Percentiles rank a stretch among this genome's conserved stretches.
Evolutionary conservation across 495 filamentous ascomycete genomes (phyloP).

Genomic region (Hypoxylon subgilvum): DNA sequence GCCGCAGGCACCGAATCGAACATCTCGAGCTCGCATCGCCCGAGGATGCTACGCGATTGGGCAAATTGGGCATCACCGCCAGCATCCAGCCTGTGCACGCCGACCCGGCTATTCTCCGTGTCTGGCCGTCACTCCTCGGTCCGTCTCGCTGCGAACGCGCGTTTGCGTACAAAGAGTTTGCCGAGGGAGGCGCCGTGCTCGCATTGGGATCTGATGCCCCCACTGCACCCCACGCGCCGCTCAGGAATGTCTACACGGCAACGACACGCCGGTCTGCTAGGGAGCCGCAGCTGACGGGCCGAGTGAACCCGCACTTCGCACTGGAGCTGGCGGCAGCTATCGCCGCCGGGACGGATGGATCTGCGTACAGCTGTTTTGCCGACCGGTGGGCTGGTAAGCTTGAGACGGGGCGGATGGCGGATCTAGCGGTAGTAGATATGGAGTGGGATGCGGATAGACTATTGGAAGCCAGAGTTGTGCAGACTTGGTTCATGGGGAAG

Average conservation of each 20-base stretch:
- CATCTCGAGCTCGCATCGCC: conserved; percentile 65
- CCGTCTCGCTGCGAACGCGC: conserved; percentile 58
- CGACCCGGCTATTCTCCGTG: conserved; percentile 66
- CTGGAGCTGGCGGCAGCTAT: conserved; percentile 59
- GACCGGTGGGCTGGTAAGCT: conserved; percentile 59
- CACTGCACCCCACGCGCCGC: conserved; percentile 62
- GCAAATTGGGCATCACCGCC: conserved; percentile 63
- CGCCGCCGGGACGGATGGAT: conserved; percentile 60
- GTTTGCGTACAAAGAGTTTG: conserved; percentile 68
- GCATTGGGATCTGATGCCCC: conserved; percentile 68
- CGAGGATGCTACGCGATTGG: conserved; percentile 59
- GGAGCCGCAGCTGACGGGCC: conserved; percentile 53
- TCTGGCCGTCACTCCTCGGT: conserved; percentile 64
- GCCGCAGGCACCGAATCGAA: conserved; percentile 64
- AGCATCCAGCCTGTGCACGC: conserved; percentile 70
- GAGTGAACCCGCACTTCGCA: conserved; percentile 60
- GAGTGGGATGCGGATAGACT: conserved; percentile 59
- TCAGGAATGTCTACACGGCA: conserved; percentile 65
- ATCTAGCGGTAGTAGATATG: conserved; percentile 67
- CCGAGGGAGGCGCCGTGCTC: conserved; percentile 57
- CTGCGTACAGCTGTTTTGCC: conserved; percentile 64
- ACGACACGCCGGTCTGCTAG: conserved; percentile 63
- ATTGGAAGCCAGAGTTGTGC: conserved; percentile 54
- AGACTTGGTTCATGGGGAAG: conserved; percentile 64
- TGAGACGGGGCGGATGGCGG: conserved; percentile 56